Base-by-base conservation (phyloP, 2,329 filamentous ascomycete species). In the Lachnellula occidentalis region DNA sequence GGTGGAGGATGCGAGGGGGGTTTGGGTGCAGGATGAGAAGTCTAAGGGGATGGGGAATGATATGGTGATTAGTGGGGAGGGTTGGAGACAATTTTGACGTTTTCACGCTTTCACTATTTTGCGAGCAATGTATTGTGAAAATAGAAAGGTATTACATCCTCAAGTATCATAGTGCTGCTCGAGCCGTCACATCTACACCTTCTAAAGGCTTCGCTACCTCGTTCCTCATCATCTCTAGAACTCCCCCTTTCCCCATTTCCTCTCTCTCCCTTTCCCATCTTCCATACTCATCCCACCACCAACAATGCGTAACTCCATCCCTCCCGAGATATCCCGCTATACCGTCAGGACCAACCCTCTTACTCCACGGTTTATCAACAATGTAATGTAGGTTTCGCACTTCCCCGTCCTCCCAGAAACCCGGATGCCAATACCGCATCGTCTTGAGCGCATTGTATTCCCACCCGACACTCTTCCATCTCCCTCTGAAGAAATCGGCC, bases 391-490 rank as follows among this genome's bases (percentile, higher is more conserved):
- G 65, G 58, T 80, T 81, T 69, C 78, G 79, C 53, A 83, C 78
- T 37, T 70, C 64, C 21, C 74, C 75, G 57, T 83, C 80, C 5
- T 71, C 66, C 81, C 81, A 84, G 55, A 83, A 77, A 42, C 68
- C 64, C 21, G 70, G 66, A 64, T 84, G 81, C 51, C 81, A 79
- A 67, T 74, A 73, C 11, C 78, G 70, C 73, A 82, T 59, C 14
- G 80, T 82, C 73, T 83, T 83, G 61, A 83, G 74, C 5, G 79
- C 81, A 58, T 84, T 84, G 67, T 83, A 83, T n/a, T 76, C 67
- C 63, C 82, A 84, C 1, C 78, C 78, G 61, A 84, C 69, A 19
- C 75, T 63, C 19, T 76, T 72, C 81, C 81, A 84, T 31, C 77
- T 72, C 36, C 71, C 76, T 17, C 66, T 66, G 67, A 78, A 84